A percentile compares a stretch with the other conserved stretches of the same genome.
phyloP scores from a whole-genome alignment of 2,329 filamentous ascomycete species.

The Ceratocystis eucalypticola region DNA sequence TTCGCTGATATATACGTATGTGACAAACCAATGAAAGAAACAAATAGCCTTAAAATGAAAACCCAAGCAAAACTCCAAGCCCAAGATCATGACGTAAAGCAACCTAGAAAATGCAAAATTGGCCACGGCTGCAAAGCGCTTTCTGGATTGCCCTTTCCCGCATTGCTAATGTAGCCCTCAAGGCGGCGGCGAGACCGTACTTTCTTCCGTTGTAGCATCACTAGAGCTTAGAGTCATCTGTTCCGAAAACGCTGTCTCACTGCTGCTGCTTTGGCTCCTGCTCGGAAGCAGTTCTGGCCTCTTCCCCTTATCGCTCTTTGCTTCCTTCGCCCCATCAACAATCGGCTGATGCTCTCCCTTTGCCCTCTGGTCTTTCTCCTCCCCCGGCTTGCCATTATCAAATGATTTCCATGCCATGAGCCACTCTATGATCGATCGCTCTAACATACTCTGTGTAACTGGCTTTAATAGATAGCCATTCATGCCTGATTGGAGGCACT shows the following conservation, averaged over 20 bases:
- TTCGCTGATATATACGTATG: no score
- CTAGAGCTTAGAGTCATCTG: neutral
- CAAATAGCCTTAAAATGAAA: no score
- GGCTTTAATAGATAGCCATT: constrained; percentile 58
- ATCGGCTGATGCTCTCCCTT: neutral
- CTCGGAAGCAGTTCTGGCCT: no score
- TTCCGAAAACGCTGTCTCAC: neutral
- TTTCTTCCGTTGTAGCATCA: neutral
- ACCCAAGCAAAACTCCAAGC: no score
- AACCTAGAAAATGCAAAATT: no score
- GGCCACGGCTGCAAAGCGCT: no score
- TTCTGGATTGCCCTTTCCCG: no score
- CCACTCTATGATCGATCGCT: constrained; percentile 15
- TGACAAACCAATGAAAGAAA: no score
- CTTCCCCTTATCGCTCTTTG: no score
- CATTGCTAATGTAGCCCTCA: neutral
- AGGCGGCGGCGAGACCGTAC: neutral
- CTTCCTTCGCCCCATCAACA: no score
- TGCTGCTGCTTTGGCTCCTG: neutral
- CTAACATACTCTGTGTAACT: constrained; percentile 37
- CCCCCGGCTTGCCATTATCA: neutral
- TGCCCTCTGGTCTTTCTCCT: neutral
- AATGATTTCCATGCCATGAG: neutral
- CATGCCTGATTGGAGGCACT: constrained; percentile 61
- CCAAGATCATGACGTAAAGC: no score